These are phyloP conservation scores for Akebia trifoliata DNA, from an alignment of 164 flowering plant species.

Conservation along the genomic window DNA sequence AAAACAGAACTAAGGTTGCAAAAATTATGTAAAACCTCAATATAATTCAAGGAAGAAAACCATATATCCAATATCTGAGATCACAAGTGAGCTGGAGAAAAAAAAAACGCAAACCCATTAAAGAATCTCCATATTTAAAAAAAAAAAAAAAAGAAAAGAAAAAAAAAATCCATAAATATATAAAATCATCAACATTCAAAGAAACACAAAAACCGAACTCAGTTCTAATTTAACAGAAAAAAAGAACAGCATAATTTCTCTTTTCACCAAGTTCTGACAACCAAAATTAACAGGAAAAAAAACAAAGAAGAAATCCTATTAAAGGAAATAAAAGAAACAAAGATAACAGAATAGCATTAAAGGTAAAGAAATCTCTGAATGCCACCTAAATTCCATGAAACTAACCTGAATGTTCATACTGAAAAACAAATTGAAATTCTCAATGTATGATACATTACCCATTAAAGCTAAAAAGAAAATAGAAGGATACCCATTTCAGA, in stretches of 20 bases:
- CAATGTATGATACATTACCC: neutral
- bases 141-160: neutral
- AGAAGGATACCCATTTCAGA: slow-evolving; percentile 10
- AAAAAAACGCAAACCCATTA: neutral
- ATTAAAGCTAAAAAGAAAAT: neutral
- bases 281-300: neutral
- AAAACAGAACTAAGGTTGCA: slow-evolving; percentile 3
- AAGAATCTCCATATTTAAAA: neutral
- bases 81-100: neutral
- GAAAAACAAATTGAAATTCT: neutral
- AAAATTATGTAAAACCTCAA: neutral
- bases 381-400: neutral
- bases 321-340: neutral
- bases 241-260: neutral
- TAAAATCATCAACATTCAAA: neutral
- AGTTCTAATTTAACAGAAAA: slow-evolving; percentile 3
- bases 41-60: slow-evolving; percentile 5
- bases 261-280: neutral
- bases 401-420: neutral
- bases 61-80: neutral
- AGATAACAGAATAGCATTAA: neutral
- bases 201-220: neutral
- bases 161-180: neutral
- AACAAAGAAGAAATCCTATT: neutral
- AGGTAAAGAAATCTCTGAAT: neutral